Percentiles rank a stretch among this genome's conserved stretches.
Evolutionary conservation across 305 asterid genomes (phyloP).

Genomic region (Solanum hybrid): DNA sequence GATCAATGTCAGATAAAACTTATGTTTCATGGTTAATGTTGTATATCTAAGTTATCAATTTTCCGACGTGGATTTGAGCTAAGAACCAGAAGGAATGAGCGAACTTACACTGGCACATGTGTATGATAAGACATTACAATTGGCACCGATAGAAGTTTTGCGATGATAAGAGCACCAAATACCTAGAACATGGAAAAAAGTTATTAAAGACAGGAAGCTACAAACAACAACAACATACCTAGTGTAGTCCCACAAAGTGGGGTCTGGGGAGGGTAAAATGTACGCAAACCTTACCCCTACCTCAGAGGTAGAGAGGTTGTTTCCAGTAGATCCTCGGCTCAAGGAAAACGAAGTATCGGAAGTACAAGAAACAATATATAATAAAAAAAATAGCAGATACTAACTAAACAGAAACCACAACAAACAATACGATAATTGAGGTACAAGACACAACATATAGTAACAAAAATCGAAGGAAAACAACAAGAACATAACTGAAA

Average conservation of each 20-base stretch:
- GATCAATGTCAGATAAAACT: neutral
- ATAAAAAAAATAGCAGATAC: neutral
- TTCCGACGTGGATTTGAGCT: neutral
- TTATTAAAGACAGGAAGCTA: conserved; percentile 1
- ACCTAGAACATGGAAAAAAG: conserved; percentile 37
- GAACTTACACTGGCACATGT: conserved; percentile 94
- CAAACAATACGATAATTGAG: neutral
- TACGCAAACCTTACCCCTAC: neutral
- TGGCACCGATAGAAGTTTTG: conserved; percentile 76
- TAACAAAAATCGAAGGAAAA: neutral
- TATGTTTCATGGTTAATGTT: neutral
- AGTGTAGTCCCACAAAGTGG: neutral
- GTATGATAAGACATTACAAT: conserved; percentile 97
- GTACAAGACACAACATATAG: neutral
- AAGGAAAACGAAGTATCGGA: neutral
- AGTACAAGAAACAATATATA: neutral
- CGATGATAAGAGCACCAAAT: conserved; percentile 85
- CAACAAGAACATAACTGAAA: neutral
- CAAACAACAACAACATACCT: neutral
- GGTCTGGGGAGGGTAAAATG: neutral
- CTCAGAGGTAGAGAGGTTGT: neutral
- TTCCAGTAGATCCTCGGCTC: neutral
- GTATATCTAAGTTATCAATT: neutral
- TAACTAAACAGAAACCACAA: neutral
- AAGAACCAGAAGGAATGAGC: neutral